These are phyloP conservation scores for Backusella parvicylindrica DNA, from an alignment of 192 early-diverging fungal species.

Conservation along the genomic window DNA sequence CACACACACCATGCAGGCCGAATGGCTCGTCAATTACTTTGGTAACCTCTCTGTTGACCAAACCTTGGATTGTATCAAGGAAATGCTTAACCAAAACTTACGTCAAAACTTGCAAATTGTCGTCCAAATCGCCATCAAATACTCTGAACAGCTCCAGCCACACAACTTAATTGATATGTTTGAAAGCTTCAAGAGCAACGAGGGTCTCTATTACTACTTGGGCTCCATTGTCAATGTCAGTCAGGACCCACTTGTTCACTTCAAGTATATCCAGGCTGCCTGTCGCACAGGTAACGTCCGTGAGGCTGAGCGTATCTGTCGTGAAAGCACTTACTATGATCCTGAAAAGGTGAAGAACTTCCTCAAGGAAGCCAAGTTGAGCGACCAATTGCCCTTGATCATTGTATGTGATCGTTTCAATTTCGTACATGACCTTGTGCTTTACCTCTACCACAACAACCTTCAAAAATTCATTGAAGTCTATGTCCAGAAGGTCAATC, in stretches of 20 bases:
- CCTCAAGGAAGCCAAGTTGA: slow-evolving; percentile 94
- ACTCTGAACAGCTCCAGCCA: slow-evolving; percentile 91
- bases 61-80: slow-evolving; percentile 89
- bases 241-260: slow-evolving; percentile 92
- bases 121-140: slow-evolving; percentile 95
- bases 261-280: slow-evolving; percentile 99
- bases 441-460: slow-evolving; percentile 94
- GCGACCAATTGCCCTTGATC: slow-evolving; percentile 96
- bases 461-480: slow-evolving; percentile 96
- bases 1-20: slow-evolving; percentile 77
- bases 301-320: slow-evolving; percentile 96
- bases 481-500: slow-evolving; percentile 99
- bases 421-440: slow-evolving; percentile 96
- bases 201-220: slow-evolving; percentile 96
- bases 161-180: slow-evolving; percentile 88
- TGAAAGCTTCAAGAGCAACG: slow-evolving; percentile 86
- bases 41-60: slow-evolving; percentile 95
- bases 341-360: slow-evolving; percentile 99
- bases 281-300: slow-evolving; percentile 89
- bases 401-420: slow-evolving; percentile 98
- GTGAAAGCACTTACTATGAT: slow-evolving; percentile 96
- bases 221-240: slow-evolving; percentile 95
- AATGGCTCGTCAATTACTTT: slow-evolving; percentile 96
- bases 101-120: slow-evolving; percentile 96
- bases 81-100: slow-evolving; percentile 90